Evolutionary conservation across 2,329 filamentous ascomycete genomes (phyloP).

Genomic region (Colletotrichum sp.): DNA sequence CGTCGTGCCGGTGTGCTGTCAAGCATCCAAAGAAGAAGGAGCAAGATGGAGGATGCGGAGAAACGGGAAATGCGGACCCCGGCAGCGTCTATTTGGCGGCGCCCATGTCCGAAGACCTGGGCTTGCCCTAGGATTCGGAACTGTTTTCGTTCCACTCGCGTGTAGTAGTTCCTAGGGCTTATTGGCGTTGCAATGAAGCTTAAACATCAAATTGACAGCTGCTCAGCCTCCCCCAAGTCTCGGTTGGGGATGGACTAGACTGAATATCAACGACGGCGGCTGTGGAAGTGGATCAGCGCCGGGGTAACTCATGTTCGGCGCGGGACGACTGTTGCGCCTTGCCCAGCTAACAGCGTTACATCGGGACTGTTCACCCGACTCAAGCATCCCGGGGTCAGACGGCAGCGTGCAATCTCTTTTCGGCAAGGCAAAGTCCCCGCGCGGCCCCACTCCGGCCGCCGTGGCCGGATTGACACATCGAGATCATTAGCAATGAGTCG

Average conservation of each 20-base stretch:
- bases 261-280: neutral
- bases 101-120: neutral
- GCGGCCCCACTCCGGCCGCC: neutral
- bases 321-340: slow-evolving; percentile 11
- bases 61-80: neutral
- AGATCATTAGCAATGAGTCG: neutral
- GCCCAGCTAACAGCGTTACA: neutral
- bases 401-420: neutral
- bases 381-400: neutral
- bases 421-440: neutral
- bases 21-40: neutral
- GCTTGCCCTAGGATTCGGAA: neutral
- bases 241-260: neutral
- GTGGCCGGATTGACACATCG: slow-evolving; percentile 1
- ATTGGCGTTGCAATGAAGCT: neutral
- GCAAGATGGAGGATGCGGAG: neutral
- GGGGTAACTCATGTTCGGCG: slow-evolving; percentile 5
- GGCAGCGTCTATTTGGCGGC: neutral
- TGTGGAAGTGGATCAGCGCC: neutral
- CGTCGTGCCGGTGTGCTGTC: neutral
- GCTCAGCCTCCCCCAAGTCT: slow-evolving; percentile 3
- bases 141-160: neutral
- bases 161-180: neutral
- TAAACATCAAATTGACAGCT: neutral
- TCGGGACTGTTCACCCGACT: neutral